These are phyloP conservation scores for Trypanosoma platydactyli DNA, from an alignment of 208 protist species.

Conservation along the genomic window DNA sequence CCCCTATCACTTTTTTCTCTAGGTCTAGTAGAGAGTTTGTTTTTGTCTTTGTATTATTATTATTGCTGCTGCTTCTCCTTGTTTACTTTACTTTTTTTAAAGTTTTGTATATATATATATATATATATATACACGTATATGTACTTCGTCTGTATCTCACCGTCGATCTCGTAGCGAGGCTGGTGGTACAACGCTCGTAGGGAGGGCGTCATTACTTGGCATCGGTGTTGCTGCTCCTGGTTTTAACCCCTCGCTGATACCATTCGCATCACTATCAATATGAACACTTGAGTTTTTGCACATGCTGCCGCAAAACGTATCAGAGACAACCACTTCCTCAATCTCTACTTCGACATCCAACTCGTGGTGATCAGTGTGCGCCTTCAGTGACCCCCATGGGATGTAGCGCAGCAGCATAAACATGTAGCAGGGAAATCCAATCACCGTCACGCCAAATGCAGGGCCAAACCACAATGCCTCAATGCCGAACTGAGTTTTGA, in stretches of 20 bases:
- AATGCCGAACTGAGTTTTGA: constrained; percentile 55
- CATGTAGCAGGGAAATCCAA: constrained; percentile 68
- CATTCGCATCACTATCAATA: neutral
- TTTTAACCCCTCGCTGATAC: neutral
- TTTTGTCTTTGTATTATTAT: neutral
- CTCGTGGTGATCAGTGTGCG: constrained; percentile 32
- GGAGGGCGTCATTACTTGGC: neutral
- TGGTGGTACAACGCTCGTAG: neutral
- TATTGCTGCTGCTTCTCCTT: neutral
- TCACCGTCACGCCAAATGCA: constrained; percentile 43
- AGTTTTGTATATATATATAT: constrained; percentile 5
- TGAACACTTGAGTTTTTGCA: neutral
- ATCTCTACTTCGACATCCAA: neutral
- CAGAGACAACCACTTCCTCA: neutral
- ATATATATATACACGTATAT: constrained; percentile 2
- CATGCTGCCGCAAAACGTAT: too few relatives aligned
- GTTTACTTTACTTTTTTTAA: constrained; percentile 10
- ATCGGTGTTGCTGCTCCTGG: neutral
- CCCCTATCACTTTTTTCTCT: too few relatives aligned
- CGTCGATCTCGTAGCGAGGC: neutral
- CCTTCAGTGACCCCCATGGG: constrained; percentile 48
- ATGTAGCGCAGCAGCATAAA: constrained; percentile 71
- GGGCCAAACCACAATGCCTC: constrained; percentile 74
- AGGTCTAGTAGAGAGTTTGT: neutral
- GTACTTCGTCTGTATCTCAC: too few relatives aligned